phyloP scores from a whole-genome alignment of 495 filamentous ascomycete species.

The Penicillium dipodomyicola region DNA sequence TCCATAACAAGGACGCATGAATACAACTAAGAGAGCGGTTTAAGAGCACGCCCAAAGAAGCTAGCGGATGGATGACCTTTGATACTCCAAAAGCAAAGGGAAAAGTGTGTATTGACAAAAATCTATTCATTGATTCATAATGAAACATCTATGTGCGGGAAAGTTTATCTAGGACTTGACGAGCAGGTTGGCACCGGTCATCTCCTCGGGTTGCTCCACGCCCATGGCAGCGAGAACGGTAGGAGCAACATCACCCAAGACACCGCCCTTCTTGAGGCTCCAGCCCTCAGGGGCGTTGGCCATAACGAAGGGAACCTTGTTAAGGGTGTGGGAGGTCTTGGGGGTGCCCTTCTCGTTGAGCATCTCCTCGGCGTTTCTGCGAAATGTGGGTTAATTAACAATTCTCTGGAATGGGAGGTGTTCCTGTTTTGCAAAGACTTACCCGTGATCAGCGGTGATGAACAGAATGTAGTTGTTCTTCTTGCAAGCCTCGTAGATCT shows the following conservation, averaged over 20 bases:
- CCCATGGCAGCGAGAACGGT: constrained; percentile 91
- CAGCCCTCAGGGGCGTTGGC: constrained; percentile 90
- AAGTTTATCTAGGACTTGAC: constrained; percentile 55
- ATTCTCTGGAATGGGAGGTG: neutral
- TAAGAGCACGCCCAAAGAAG: neutral
- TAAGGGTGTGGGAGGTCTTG: constrained; percentile 96
- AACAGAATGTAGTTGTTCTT: constrained; percentile 88
- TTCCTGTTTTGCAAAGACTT: constrained; percentile 27
- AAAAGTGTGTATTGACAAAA: constrained; percentile 16
- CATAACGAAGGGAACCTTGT: constrained; percentile 97
- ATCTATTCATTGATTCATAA: constrained; percentile 29
- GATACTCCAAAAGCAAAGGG: neutral
- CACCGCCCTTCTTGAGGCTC: constrained; percentile 80
- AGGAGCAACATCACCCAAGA: constrained; percentile 93
- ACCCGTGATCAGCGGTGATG: constrained; percentile 93
- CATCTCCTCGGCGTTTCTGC: constrained; percentile 98
- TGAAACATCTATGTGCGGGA: constrained; percentile 12
- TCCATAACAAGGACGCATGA: neutral
- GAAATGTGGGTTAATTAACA: constrained; percentile 6
- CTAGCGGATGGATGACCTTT: neutral
- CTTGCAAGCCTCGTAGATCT: constrained; percentile 89
- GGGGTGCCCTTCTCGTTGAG: constrained; percentile 90
- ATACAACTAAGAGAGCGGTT: neutral
- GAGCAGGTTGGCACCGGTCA: constrained; percentile 82
- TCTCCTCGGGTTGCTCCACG: constrained; percentile 81